These are phyloP conservation scores for Microthlaspi erraticum DNA, from an alignment of 345 rosid species.

Conservation along the genomic window DNA sequence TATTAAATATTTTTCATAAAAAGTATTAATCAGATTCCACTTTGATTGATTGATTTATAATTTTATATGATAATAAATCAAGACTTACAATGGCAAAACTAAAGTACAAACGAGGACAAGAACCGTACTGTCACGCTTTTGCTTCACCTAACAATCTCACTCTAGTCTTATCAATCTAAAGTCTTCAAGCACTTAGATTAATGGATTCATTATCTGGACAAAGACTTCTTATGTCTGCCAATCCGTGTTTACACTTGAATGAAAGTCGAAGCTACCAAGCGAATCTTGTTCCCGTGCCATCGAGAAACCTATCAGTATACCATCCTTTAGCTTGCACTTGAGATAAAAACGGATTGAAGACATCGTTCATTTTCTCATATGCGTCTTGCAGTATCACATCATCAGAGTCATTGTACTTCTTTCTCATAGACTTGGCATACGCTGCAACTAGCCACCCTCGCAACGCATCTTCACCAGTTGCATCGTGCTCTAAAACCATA, in stretches of 20 bases:
- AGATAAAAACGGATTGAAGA: slow-evolving; percentile 58
- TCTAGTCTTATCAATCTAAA: background rate
- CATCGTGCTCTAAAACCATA: slow-evolving; percentile 79
- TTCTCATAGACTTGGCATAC: slow-evolving; percentile 54
- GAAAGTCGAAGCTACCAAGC: slow-evolving; percentile 50
- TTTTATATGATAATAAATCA: slow-evolving; percentile 16
- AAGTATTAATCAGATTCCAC: slow-evolving; percentile 39
- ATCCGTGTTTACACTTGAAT: slow-evolving; percentile 22
- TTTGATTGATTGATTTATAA: slow-evolving; percentile 9
- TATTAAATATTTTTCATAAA: slow-evolving; percentile 4
- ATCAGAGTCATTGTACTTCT: slow-evolving; percentile 44
- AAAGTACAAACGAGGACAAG: slow-evolving; percentile 40
- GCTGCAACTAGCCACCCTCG: slow-evolving; percentile 98
- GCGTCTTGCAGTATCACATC: slow-evolving; percentile 57
- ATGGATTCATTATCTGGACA: slow-evolving; percentile 30
- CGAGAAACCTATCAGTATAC: slow-evolving; percentile 89
- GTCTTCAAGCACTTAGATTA: slow-evolving; percentile 13
- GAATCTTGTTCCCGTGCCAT: slow-evolving; percentile 83
- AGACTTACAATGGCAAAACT: slow-evolving; percentile 19
- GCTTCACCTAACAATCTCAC: slow-evolving; percentile 38
- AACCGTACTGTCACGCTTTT: slow-evolving; percentile 40
- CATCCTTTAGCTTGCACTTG: slow-evolving; percentile 86
- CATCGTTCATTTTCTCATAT: slow-evolving; percentile 62
- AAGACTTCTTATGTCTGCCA: slow-evolving; percentile 24
- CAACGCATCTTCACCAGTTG: slow-evolving; percentile 86